A percentile compares a stretch with the other conserved stretches of the same genome.
Conservation (phyloP, 2,329 filamentous ascomycete species). For the Fusarium phyllophilum region DNA sequence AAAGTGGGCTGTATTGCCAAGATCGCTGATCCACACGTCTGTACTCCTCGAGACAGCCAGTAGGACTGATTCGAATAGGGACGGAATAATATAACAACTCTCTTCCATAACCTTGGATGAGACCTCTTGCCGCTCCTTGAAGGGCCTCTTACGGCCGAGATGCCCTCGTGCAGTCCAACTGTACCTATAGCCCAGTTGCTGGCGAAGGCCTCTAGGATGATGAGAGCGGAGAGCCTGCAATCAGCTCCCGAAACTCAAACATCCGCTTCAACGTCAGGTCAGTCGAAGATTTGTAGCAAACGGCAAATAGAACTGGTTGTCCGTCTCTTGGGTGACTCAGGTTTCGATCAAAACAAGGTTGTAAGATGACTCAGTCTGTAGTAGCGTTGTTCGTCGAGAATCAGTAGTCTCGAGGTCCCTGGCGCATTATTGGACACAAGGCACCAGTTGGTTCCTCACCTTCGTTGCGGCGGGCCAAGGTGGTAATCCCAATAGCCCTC, state of each 20-base stretch:
- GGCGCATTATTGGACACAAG: neutral
- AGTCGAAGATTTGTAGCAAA: too few species aligned
- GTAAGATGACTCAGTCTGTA: neutral
- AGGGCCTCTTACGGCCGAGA: neutral
- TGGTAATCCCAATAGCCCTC: too few species aligned
- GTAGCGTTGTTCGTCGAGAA: neutral
- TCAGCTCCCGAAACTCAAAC: neutral
- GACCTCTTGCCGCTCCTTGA: neutral
- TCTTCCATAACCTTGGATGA: neutral
- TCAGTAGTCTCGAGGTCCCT: neutral
- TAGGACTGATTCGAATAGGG: too few species aligned
- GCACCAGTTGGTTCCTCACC: rapidly evolving
- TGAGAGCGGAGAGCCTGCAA: neutral
- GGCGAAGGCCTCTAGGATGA: neutral
- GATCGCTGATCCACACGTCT: neutral
- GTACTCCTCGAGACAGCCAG: too few species aligned
- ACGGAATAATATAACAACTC: too few species aligned
- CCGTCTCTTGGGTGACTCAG: rapidly evolving
- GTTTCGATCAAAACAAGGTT: neutral
- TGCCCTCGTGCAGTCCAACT: neutral
- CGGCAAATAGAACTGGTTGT: neutral
- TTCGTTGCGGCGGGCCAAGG: neutral
- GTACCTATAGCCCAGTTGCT: neutral
- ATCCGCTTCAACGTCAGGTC: too few species aligned
- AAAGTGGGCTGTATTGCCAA: neutral